phyloP scores from a whole-genome alignment of 768 basidiomycete species.

The Serendipita indica region DNA sequence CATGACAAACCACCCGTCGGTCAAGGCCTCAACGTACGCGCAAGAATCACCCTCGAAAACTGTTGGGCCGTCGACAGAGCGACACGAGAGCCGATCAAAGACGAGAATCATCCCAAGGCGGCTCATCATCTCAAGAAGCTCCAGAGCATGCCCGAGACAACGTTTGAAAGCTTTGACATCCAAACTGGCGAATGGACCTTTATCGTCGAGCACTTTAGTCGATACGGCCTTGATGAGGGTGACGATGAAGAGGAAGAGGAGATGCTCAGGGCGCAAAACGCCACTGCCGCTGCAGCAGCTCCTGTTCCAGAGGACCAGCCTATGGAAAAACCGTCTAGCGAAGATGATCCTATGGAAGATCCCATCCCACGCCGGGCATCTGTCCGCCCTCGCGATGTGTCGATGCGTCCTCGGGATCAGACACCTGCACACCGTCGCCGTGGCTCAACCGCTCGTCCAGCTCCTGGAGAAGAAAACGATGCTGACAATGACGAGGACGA shows the following conservation, averaged over 20 bases:
- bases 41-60: conserved; percentile 55
- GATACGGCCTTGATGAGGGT: conserved; percentile 17
- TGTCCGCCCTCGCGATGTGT: neutral
- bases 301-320: neutral
- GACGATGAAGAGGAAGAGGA: conserved; percentile 16
- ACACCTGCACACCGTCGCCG: neutral
- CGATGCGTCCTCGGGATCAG: conserved; percentile 6
- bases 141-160: conserved; percentile 72
- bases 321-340: conserved; percentile 4
- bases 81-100: conserved; percentile 78
- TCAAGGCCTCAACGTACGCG: conserved; percentile 77
- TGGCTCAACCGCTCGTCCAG: neutral
- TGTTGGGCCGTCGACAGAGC: conserved; percentile 90
- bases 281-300: conserved; percentile 4
- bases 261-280: neutral
- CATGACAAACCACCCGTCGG: conserved; percentile 78
- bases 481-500: conserved; percentile 10
- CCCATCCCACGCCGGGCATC: neutral
- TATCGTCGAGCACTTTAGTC: conserved; percentile 70
- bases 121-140: conserved; percentile 66
- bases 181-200: conserved; percentile 85
- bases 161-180: conserved; percentile 67
- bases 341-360: neutral
- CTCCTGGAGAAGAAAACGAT: neutral
- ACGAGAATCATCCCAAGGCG: conserved; percentile 51